A percentile compares a stretch with the other conserved stretches of the same genome.
phyloP scores from a whole-genome alignment of 768 basidiomycete genomes.

The Obba rivulosa region DNA sequence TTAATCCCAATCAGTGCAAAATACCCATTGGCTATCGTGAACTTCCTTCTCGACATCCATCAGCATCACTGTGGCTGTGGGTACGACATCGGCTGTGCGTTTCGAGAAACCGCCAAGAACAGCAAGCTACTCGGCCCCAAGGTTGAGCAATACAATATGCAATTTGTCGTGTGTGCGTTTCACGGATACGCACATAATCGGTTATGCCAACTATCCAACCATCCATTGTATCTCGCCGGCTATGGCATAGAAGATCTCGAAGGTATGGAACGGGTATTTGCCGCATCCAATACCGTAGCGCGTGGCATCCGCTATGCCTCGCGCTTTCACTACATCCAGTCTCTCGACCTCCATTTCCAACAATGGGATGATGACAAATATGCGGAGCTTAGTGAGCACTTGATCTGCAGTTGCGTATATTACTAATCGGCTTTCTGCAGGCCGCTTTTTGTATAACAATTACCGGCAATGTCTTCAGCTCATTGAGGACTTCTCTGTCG shows the following conservation, averaged over 20 bases:
- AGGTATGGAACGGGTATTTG: conserved; percentile 14
- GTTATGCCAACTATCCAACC: conserved; percentile 14
- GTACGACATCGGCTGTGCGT: conserved; percentile 18
- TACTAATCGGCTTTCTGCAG: neutral
- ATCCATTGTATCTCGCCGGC: conserved; percentile 9
- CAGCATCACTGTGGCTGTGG: neutral
- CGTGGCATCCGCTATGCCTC: conserved; percentile 12
- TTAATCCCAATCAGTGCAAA: conserved; percentile 15
- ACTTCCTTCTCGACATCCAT: conserved; percentile 1
- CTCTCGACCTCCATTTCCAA: conserved; percentile 10
- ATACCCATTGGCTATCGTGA: conserved; percentile 13
- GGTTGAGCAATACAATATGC: too few species aligned
- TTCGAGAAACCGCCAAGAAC: conserved; percentile 5
- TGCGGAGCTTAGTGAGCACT: conserved; percentile 7
- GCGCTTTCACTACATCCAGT: conserved; percentile 7
- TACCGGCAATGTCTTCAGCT: neutral
- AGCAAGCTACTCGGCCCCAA: conserved; percentile 4
- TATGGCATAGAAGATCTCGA: conserved; percentile 19
- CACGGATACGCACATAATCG: conserved; percentile 18
- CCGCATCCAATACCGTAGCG: conserved; percentile 10
- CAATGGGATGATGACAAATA: conserved; percentile 21
- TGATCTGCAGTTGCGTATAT: neutral
- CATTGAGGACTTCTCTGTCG: neutral
- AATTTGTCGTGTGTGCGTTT: conserved; percentile 5
- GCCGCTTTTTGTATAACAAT: conserved; percentile 4